phyloP scores from a whole-genome alignment of 2,329 filamentous ascomycete genomes.

The Scedosporium boydii region DNA sequence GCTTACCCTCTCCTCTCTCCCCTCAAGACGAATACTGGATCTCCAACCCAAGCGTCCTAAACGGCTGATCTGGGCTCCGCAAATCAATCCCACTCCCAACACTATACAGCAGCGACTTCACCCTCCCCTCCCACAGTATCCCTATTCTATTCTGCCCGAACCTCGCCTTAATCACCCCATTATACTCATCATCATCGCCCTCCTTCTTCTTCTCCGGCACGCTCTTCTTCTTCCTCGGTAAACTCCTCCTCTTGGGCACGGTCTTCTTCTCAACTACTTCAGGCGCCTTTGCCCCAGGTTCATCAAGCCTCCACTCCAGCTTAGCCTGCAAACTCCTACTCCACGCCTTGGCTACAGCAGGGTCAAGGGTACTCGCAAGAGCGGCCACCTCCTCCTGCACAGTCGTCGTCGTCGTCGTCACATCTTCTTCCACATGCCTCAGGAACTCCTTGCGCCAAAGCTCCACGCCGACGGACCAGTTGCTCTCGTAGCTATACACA shows the following conservation, averaged over 20 bases:
- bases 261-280: constrained; percentile 7
- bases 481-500: constrained; percentile 95
- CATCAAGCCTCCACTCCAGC: constrained; percentile 38
- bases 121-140: constrained; percentile 82
- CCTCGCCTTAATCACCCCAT: constrained; percentile 81
- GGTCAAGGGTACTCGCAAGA: not conserved
- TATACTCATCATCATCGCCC: constrained; percentile 53
- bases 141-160: constrained; percentile 83
- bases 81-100: constrained; percentile 80
- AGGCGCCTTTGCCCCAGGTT: constrained; percentile 19
- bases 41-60: constrained; percentile 68
- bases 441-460: constrained; percentile 63
- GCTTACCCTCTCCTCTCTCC: not conserved
- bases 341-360: constrained; percentile 10
- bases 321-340: constrained; percentile 45
- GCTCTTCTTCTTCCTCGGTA: not conserved
- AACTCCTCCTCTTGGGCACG: not conserved
- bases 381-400: constrained; percentile 6
- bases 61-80: constrained; percentile 64
- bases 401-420: constrained; percentile 16
- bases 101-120: constrained; percentile 89
- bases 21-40: constrained; percentile 71
- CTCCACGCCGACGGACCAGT: constrained; percentile 85
- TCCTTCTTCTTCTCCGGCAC: constrained; percentile 11
- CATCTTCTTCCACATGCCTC: constrained; percentile 26